Evolutionary conservation across 495 filamentous ascomycete genomes (phyloP), one percentile per base, ranked within the genome.

Genomic region (Achaetomiella virescens): DNA sequence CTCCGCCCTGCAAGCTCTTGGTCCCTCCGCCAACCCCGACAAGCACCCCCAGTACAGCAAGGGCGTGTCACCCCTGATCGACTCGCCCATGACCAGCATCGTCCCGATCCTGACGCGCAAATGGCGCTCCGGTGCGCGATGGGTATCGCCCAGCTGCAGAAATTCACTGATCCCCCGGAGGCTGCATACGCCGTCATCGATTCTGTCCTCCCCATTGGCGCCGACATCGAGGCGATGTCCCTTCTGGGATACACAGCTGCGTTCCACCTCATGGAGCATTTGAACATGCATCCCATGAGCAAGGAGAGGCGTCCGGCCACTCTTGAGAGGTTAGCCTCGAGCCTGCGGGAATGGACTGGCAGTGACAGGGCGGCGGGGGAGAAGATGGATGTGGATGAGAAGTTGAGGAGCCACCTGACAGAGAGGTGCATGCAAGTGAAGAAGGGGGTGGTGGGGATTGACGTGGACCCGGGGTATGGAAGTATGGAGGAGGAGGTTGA

Each of bases 71-170:
- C 62, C 66, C 22, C 58, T 64, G 7, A 62, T 61, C 60, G 64
- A 67, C 52, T 61, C 68, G 0, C 60, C 65, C 35, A 44, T 62
- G 43, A 43, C 58, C 33, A 44, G 73, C 22, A 69, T 78, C 37
- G 47, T 49, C 21, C 74, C 10, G 75, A 83, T 17, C 76, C 79
- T 2, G 89, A 92, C 60, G 80, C 90, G 21, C 77, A 76, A 15
- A 78, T 87, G 56, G 84, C 90, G 3, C 81, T 95, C 10, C 81
- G 84, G 20, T 90, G 90, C 57, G 89, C 90, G 9, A 91, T 90
- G 81, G 86, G 87, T 46, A 82, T 88, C 12, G 79, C 85, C 11
- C 80, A 92, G 37, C 75, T 90, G 17, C 71, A 78, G n/a, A 76
- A 74, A 11, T 72, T 68, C 24, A 59, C 72, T 6, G 67, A 71